A percentile compares a stretch with the other conserved stretches of the same genome.
phyloP scores from a whole-genome alignment of 208 protist genomes.

The Acanthamoeba quina region DNA sequence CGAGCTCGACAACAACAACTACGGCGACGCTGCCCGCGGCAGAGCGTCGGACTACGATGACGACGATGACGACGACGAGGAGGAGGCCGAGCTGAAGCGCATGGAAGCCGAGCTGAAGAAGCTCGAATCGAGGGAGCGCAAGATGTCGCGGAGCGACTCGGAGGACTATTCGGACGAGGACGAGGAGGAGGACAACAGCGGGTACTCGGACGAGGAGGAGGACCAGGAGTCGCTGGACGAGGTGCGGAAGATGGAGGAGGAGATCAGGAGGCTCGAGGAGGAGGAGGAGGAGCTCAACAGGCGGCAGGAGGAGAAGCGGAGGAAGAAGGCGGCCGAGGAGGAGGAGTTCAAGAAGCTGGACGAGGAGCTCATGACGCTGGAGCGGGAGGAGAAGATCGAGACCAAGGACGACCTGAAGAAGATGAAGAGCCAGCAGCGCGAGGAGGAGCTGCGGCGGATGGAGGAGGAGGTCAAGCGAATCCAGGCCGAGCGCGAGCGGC shows the following conservation, averaged over 20 bases:
- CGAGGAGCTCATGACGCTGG: conserved; percentile 10
- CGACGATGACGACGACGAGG: neutral
- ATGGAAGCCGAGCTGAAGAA: conserved; percentile 21
- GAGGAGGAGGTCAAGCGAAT: conserved; percentile 40
- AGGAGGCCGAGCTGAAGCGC: conserved; percentile 6
- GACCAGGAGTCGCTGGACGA: conserved; percentile 37
- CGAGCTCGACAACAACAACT: neutral
- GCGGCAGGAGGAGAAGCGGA: neutral
- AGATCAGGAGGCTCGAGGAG: conserved; percentile 46
- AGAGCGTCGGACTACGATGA: neutral
- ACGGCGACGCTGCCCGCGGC: neutral
- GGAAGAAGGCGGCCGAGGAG: conserved; percentile 42
- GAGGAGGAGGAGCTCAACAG: conserved; percentile 66
- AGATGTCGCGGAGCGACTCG: neutral
- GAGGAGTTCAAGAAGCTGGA: conserved; percentile 59
- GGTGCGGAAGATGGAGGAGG: conserved; percentile 22
- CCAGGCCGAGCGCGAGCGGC: conserved; percentile 49
- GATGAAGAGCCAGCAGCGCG: conserved; percentile 46
- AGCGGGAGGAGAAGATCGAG: conserved; percentile 33
- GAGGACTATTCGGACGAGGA: too few relatives aligned
- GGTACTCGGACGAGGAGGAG: conserved; percentile 41
- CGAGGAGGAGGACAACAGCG: neutral
- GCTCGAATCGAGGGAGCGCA: neutral
- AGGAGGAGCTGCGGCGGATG: conserved; percentile 44
- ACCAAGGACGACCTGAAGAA: conserved; percentile 69